Conservation (phyloP, 2,329 filamentous ascomycete species). For the Curvularia lunata region DNA sequence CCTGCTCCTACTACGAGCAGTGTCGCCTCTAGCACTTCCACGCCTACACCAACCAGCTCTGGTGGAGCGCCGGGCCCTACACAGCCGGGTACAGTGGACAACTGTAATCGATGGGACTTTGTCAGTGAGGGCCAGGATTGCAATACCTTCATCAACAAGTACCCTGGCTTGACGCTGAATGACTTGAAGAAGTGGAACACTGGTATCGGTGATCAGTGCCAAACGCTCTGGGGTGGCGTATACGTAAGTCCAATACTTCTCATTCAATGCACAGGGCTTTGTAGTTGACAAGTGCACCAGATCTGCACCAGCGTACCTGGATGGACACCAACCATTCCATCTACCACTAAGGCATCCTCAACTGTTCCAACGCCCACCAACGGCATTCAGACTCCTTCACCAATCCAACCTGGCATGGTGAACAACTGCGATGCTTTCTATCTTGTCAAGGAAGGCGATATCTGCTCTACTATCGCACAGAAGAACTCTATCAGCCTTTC, state of each 20-base stretch:
- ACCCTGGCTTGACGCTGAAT: constrained; percentile 3
- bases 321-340: constrained; percentile 5
- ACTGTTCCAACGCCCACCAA: not conserved
- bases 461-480: too few species aligned
- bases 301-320: constrained; percentile 17
- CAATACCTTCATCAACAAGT: not conserved
- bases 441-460: too few species aligned
- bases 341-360: constrained; percentile 9
- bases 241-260: constrained; percentile 7
- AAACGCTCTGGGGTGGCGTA: constrained; percentile 14
- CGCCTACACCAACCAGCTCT: too few species aligned
- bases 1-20: too few species aligned
- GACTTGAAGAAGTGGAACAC: constrained; percentile 4
- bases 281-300: not conserved
- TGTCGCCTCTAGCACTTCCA: too few species aligned
- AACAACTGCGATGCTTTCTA: too few species aligned
- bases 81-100: not conserved
- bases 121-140: not conserved
- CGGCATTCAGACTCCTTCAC: too few species aligned
- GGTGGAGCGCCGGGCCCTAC: too few species aligned
- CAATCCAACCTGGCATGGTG: too few species aligned
- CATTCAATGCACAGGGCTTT: not conserved
- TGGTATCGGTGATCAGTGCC: constrained; percentile 4
- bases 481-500: too few species aligned
- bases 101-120: constrained; percentile 1